Conservation (phyloP, 176 grass and related monocot species). For the Saccharum spontaneum region DNA sequence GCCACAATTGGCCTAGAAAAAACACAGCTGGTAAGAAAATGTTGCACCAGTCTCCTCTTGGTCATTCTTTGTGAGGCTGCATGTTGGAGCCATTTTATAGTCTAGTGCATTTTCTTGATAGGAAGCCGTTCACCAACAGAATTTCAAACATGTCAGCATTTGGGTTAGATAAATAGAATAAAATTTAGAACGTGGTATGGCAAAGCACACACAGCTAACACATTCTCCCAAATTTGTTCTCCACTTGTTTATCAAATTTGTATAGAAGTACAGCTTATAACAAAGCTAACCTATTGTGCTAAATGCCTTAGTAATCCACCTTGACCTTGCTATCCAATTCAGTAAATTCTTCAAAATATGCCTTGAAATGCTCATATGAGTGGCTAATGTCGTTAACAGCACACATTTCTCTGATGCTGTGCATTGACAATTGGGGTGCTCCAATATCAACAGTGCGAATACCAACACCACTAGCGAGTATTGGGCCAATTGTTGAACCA, state of each 20-base stretch:
- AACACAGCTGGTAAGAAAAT: background rate
- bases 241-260: constrained; percentile 6
- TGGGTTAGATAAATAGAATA: background rate
- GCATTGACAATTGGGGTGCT: constrained; percentile 89
- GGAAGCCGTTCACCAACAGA: background rate
- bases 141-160: background rate
- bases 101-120: background rate
- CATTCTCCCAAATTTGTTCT: background rate
- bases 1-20: background rate
- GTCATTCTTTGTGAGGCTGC: background rate
- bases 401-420: constrained; percentile 98
- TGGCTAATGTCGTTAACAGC: constrained; percentile 71
- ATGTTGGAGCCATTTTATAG: background rate
- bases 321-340: constrained; percentile 71
- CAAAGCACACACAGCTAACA: background rate
- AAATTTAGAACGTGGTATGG: background rate
- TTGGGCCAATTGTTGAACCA: constrained; percentile 95
- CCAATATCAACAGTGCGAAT: constrained; percentile 91
- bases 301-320: constrained; percentile 50
- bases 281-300: constrained; percentile 12
- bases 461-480: constrained; percentile 86
- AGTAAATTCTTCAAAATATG: constrained; percentile 86
- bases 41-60: background rate
- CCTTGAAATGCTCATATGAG: constrained; percentile 89
- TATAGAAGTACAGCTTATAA: background rate